A percentile compares a stretch with the other conserved stretches of the same genome.
phyloP scores from a whole-genome alignment of 1,284 basidiomycete species.

The Phellinidium pouzarii region DNA sequence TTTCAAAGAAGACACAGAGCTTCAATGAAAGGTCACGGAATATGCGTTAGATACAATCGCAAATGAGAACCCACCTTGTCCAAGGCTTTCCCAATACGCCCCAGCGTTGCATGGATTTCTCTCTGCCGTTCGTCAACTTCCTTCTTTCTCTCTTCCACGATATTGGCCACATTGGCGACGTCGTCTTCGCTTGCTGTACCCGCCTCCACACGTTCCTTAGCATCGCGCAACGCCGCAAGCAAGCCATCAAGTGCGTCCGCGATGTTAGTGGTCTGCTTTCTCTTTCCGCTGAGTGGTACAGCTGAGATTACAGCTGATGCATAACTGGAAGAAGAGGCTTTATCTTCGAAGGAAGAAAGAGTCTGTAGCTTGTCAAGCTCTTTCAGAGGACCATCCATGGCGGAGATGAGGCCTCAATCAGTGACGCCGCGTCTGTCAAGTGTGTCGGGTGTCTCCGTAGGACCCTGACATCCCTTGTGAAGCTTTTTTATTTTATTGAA shows the following conservation, averaged over 20 bases:
- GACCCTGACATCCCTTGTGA: too few relatives aligned
- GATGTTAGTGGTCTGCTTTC: slow-evolving; percentile 47
- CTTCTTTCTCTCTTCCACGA: slow-evolving; percentile 67
- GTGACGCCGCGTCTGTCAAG: too few relatives aligned
- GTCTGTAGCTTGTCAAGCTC: slow-evolving; percentile 70
- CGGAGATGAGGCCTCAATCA: too few relatives aligned
- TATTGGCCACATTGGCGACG: slow-evolving; percentile 48
- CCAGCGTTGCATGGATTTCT: slow-evolving; percentile 73
- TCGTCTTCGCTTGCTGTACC: slow-evolving; percentile 51
- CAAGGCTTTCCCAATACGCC: slow-evolving; percentile 74
- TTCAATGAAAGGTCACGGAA: slow-evolving; percentile 8
- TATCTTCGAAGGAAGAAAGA: slow-evolving; percentile 47
- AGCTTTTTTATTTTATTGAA: too few relatives aligned
- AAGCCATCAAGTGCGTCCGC: slow-evolving; percentile 64
- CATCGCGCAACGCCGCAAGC: slow-evolving; percentile 52
- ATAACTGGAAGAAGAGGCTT: slow-evolving; percentile 29
- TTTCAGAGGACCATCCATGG: slow-evolving; percentile 67
- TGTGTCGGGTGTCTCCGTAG: too few relatives aligned
- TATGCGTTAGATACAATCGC: neutral
- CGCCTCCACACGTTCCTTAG: slow-evolving; percentile 47
- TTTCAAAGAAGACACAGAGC: slow-evolving; percentile 27
- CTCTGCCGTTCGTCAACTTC: slow-evolving; percentile 85
- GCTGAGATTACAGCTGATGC: slow-evolving; percentile 3
- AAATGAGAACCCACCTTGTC: slow-evolving; percentile 64
- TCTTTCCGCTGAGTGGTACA: slow-evolving; percentile 24